Evolutionary conservation across 2,329 filamentous ascomycete species (phyloP).

Genomic region (Mariannaea sp.): DNA sequence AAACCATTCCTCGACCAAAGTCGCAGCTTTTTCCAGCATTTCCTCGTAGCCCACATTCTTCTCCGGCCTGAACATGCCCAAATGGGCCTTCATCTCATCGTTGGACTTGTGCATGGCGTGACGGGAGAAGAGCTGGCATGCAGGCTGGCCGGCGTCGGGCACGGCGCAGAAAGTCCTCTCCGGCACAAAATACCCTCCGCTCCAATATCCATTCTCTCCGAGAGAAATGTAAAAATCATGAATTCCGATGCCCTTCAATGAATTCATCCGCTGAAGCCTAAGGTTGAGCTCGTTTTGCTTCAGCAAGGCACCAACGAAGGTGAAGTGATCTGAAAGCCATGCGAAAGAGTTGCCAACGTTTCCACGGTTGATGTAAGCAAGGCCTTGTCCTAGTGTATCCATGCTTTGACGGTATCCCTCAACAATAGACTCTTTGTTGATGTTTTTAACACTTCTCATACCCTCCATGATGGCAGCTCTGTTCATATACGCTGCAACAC

Average conservation of each 20-base stretch:
- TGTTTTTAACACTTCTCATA: slow-evolving; percentile 51
- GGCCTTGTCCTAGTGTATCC: slow-evolving; percentile 56
- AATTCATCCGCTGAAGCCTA: slow-evolving; percentile 66
- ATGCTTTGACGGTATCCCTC: slow-evolving; percentile 56
- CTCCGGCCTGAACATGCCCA: slow-evolving; percentile 65
- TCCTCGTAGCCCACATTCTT: slow-evolving; percentile 67
- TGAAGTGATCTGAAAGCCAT: slow-evolving; percentile 82
- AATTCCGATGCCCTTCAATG: slow-evolving; percentile 68
- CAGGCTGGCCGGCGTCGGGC: slow-evolving; percentile 55
- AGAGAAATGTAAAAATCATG: slow-evolving; percentile 78
- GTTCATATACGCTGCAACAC: slow-evolving; percentile 80
- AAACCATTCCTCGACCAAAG: slow-evolving; percentile 63
- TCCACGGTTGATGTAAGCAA: slow-evolving; percentile 62
- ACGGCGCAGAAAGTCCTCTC: slow-evolving; percentile 82
- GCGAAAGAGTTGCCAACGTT: slow-evolving; percentile 70
- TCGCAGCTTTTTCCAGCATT: slow-evolving; percentile 64
- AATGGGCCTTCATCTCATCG: slow-evolving; percentile 76
- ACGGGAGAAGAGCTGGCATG: slow-evolving; percentile 53
- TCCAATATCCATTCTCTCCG: slow-evolving; percentile 70
- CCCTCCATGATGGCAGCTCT: slow-evolving; percentile 67
- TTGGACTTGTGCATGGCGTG: slow-evolving; percentile 65
- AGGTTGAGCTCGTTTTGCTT: slow-evolving; percentile 72
- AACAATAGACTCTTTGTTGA: slow-evolving; percentile 54
- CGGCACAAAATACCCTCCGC: slow-evolving; percentile 61
- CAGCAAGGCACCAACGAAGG: slow-evolving; percentile 81